These are phyloP conservation scores for Penicillium glabrum DNA, from an alignment of 2,329 filamentous ascomycete genomes.

Conservation along the genomic window DNA sequence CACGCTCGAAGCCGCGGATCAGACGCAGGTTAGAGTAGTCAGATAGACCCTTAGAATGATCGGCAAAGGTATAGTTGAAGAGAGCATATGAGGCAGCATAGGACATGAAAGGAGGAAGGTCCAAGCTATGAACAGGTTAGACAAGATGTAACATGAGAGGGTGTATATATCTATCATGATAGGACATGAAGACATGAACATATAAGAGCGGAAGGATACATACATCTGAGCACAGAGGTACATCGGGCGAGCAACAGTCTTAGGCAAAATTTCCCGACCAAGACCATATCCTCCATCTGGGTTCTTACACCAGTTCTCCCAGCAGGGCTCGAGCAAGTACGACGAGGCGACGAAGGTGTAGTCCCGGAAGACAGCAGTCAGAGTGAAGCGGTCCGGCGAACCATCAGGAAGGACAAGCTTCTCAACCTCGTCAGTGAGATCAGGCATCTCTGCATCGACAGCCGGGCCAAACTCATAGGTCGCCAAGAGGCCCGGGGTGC, in stretches of 20 bases:
- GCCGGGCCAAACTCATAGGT: constrained; percentile 70
- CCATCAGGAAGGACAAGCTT: constrained; percentile 54
- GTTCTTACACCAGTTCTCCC: constrained; percentile 63
- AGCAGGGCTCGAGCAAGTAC: constrained; percentile 89
- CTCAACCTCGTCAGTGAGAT: constrained; percentile 72
- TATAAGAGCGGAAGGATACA: constrained; percentile 42
- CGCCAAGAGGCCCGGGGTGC: constrained; percentile 75
- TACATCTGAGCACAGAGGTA: constrained; percentile 82
- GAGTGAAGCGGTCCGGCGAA: constrained; percentile 69
- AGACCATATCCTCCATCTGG: constrained; percentile 73
- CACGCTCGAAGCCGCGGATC: constrained; percentile 87
- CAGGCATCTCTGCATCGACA: constrained; percentile 72
- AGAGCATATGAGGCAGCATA: constrained; percentile 66
- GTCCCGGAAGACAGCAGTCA: constrained; percentile 87
- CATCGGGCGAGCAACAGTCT: constrained; percentile 75
- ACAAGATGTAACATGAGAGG: background rate
- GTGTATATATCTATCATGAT: background rate
- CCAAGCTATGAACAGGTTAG: constrained; percentile 48
- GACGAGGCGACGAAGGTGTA: constrained; percentile 89
- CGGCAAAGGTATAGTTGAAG: constrained; percentile 63
- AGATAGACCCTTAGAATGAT: constrained; percentile 53
- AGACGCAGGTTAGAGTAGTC: constrained; percentile 70
- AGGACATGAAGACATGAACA: background rate
- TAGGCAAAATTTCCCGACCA: constrained; percentile 70
- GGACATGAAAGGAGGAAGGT: constrained; percentile 92